Conservation (phyloP, 208 protist genomes). For the Leishmania tarentolae region DNA sequence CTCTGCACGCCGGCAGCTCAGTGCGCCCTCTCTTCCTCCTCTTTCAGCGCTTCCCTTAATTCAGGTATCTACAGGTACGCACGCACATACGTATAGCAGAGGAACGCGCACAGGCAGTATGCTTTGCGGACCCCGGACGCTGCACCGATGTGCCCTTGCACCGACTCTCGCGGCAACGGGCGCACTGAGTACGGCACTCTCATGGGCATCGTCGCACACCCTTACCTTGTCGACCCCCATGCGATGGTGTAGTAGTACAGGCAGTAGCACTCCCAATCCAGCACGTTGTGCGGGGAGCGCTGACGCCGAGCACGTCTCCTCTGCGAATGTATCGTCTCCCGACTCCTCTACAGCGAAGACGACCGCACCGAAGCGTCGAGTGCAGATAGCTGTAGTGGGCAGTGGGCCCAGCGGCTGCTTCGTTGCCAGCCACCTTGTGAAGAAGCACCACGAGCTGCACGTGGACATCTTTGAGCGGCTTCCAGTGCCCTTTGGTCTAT, state of each 20-base stretch:
- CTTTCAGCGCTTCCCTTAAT: not conserved
- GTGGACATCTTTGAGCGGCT: slow-evolving; percentile 95
- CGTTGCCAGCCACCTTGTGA: slow-evolving; percentile 88
- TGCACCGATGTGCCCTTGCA: not conserved
- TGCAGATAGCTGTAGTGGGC: slow-evolving; percentile 94
- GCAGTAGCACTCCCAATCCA: not conserved
- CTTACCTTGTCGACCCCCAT: not conserved
- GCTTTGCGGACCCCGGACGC: not conserved
- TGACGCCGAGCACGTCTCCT: not conserved
- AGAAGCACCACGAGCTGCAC: slow-evolving; percentile 69
- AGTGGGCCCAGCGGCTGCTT: slow-evolving; percentile 97
- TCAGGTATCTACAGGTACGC: not conserved
- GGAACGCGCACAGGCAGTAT: not conserved
- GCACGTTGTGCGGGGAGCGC: not conserved
- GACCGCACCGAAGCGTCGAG: slow-evolving; percentile 29
- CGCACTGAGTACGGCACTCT: not conserved
- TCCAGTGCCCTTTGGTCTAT: slow-evolving; percentile 96
- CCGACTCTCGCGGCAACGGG: not conserved
- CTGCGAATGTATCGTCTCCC: not conserved
- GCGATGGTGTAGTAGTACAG: slow-evolving; percentile 1
- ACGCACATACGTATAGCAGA: not conserved
- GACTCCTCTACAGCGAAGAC: not conserved
- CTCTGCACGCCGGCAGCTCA: not conserved
- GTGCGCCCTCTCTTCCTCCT: not conserved
- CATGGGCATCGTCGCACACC: not conserved